Evolutionary conservation across 306 rosid genomes (phyloP), one percentile per base, ranked within the genome.

Genomic region (Hippophae gyantsensis): DNA sequence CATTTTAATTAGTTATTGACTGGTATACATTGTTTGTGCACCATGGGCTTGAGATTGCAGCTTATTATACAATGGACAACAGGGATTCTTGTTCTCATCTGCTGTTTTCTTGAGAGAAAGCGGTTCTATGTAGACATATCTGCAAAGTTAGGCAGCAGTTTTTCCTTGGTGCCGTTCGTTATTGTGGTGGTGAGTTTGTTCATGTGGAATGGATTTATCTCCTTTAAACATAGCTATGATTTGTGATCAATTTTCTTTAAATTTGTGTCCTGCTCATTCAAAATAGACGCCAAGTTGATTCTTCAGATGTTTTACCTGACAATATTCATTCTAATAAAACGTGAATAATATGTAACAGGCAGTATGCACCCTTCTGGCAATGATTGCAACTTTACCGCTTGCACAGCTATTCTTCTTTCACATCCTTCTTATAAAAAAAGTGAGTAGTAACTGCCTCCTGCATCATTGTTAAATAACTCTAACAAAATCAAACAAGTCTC

Each of bases 31-130:
- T 84, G 75, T 89, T 86, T 80, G 84, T 82, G 73, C 81, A 61
- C 82, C 69, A 81, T 83, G 94, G 90, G 84, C 69, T 86, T 86
- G 97, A 77, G 97, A 84, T 87, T 92, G 96, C 96, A 92, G 99
- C 96, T 92, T 76, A 88, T 92, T 71, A 76, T 92, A 81, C 99
- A 92, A 81, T 92, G 99, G 99, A 66, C 86, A 56, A 92, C 95
- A 13, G 99, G 99, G 75, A 78, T 83, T 69, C 79, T 85, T 10
- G 96, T 92, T 82, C 85, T 92, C 48, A 72, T 92, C 72, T 82
- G 86, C 83, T 92, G 95, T 85, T 78, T 84, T 68, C 48, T 88
- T 58, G 86, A 88, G 88, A 82, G 79, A 86, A 85, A 77, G 81
- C 85, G 70, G 44, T 83, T 83, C 75, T 69, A 93, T 11, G 74